These are phyloP conservation scores for Westerdykella aurantiaca DNA, from an alignment of 2,329 filamentous ascomycete genomes.

Conservation along the genomic window DNA sequence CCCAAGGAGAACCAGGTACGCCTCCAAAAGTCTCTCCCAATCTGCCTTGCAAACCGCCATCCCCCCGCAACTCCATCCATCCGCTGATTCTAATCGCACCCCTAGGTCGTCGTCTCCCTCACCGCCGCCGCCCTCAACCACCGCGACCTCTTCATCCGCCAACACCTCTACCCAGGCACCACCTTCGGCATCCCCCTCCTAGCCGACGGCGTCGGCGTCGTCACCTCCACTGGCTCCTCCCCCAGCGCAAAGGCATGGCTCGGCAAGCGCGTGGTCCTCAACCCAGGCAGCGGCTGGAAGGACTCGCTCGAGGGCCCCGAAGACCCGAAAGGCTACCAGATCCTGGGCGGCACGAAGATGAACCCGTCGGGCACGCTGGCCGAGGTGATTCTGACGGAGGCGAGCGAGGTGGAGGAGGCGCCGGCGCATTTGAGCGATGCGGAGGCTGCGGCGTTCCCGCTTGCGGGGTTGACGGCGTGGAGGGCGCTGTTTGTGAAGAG, in stretches of 20 bases:
- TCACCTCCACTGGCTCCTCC: conserved; percentile 57
- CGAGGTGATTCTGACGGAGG: conserved; percentile 65
- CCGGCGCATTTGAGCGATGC: conserved; percentile 65
- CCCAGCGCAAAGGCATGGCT: conserved; percentile 52
- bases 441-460: conserved; percentile 77
- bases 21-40: not conserved
- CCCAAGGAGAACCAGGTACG: conserved; percentile 30
- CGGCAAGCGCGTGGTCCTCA: conserved; percentile 68
- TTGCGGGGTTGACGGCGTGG: conserved; percentile 86
- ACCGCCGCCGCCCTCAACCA: conserved; percentile 84
- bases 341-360: conserved; percentile 63
- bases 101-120: conserved; percentile 69
- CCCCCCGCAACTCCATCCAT: not conserved
- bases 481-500: conserved; percentile 77
- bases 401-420: conserved; percentile 67
- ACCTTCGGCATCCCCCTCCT: conserved; percentile 74
- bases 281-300: conserved; percentile 73
- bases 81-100: conserved; percentile 31
- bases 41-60: not conserved
- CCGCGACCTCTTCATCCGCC: conserved; percentile 89
- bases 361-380: conserved; percentile 65
- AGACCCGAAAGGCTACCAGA: conserved; percentile 51
- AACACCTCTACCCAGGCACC: conserved; percentile 82
- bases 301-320: conserved; percentile 69
- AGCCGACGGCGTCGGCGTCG: conserved; percentile 73